phyloP scores from a whole-genome alignment of 805 yeast species.

The Candida easanensis region DNA sequence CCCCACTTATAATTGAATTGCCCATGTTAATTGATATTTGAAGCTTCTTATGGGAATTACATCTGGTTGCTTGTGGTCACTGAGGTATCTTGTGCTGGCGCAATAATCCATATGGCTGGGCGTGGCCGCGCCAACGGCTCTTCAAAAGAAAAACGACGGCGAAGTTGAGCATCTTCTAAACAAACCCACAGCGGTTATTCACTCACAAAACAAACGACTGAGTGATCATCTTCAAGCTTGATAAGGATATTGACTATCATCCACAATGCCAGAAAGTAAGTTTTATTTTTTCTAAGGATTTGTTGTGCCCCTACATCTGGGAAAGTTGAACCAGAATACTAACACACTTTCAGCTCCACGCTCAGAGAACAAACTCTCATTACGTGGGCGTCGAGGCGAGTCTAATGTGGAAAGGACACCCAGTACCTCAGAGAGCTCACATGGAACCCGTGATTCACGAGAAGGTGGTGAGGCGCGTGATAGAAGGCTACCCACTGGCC shows the following conservation, averaged over 20 bases:
- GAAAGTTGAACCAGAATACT: too few relatives aligned
- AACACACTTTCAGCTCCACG: constrained; percentile 3
- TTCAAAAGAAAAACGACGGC: background rate
- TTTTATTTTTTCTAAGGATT: background rate
- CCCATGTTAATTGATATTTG: too few relatives aligned
- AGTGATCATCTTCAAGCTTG: too few relatives aligned
- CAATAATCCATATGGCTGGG: too few relatives aligned
- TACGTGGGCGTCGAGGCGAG: constrained; percentile 1
- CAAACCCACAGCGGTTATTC: background rate
- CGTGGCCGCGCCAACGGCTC: background rate
- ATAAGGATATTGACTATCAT: too few relatives aligned
- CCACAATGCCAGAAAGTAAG: constrained; percentile 8
- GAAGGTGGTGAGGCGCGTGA: background rate
- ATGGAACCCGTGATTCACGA: background rate
- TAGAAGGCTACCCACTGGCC: background rate
- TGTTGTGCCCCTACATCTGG: background rate
- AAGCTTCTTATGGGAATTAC: too few relatives aligned
- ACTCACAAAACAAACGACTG: too few relatives aligned
- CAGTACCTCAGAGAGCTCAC: background rate
- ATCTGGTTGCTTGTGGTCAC: too few relatives aligned
- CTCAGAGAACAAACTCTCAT: constrained; percentile 1
- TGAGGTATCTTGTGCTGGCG: too few relatives aligned
- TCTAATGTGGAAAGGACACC: too few relatives aligned
- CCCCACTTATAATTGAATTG: too few relatives aligned
- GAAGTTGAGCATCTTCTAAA: background rate